These are phyloP conservation scores for Brassica carinata DNA, from an alignment of 345 rosid species.

Conservation along the genomic window DNA sequence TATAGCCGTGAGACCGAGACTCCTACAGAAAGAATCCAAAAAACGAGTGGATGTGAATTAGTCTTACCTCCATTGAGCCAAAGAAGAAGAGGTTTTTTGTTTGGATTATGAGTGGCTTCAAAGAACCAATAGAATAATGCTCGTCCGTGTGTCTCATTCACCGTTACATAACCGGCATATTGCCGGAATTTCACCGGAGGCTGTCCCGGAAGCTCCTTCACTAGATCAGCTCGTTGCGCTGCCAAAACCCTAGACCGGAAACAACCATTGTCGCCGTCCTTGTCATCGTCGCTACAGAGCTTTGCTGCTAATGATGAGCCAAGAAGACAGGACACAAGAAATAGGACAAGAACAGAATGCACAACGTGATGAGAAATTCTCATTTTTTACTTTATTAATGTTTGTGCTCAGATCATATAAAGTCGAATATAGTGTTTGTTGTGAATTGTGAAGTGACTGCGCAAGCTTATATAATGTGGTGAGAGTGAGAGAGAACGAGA, in stretches of 20 bases:
- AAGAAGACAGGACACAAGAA: conserved; percentile 36
- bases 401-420: not conserved
- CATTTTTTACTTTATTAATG: not conserved
- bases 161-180: conserved; percentile 84
- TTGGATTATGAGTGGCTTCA: conserved; percentile 54
- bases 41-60: conserved; percentile 8
- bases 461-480: conserved; percentile 37
- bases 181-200: conserved; percentile 67
- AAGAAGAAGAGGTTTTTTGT: conserved; percentile 59
- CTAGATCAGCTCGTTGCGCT: conserved; percentile 59
- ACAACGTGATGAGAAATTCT: conserved; percentile 15
- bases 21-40: not conserved
- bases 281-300: conserved; percentile 25
- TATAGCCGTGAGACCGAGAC: conserved; percentile 1
- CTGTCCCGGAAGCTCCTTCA: conserved; percentile 63
- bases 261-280: conserved; percentile 24
- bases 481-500: conserved; percentile 8
- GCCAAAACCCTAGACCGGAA: conserved; percentile 37
- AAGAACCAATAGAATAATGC: conserved; percentile 90
- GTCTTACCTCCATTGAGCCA: conserved; percentile 87
- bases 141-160: conserved; percentile 66
- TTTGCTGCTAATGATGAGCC: conserved; percentile 19
- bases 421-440: not conserved
- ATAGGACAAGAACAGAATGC: conserved; percentile 34
- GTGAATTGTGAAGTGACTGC: conserved; percentile 31